These are phyloP conservation scores for Suhomyces yuchorum DNA, from an alignment of 1,139 yeast genomes.

Conservation along the genomic window DNA sequence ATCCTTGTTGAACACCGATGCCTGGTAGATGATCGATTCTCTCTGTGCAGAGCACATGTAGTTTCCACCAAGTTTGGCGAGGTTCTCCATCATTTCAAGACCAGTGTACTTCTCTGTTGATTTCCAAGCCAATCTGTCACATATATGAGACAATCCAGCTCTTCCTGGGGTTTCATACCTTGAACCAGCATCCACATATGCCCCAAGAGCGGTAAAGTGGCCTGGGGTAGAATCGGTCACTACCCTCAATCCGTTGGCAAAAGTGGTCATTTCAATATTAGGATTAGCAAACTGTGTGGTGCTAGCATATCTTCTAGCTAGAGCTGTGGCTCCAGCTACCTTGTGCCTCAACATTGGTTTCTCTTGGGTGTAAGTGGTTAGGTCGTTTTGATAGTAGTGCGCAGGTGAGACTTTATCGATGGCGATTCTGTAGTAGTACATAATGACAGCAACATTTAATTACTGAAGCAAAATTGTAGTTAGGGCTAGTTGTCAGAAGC, in stretches of 20 bases:
- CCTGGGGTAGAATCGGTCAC: slow-evolving; percentile 89
- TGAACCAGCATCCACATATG: slow-evolving; percentile 89
- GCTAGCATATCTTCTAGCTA: slow-evolving; percentile 5
- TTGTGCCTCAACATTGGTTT: slow-evolving; percentile 1
- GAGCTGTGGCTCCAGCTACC: not conserved
- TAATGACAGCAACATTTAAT: not conserved
- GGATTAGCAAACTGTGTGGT: slow-evolving; percentile 23
- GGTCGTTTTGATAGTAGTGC: not conserved
- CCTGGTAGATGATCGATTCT: slow-evolving; percentile 90
- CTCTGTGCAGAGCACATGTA: slow-evolving; percentile 92
- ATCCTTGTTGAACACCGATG: slow-evolving; percentile 87
- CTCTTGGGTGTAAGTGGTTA: not conserved
- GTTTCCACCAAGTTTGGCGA: slow-evolving; percentile 88
- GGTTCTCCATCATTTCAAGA: slow-evolving; percentile 68
- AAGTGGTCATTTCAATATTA: slow-evolving; percentile 50
- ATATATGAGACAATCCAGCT: slow-evolving; percentile 77
- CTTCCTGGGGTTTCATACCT: slow-evolving; percentile 63
- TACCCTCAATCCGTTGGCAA: slow-evolving; percentile 77
- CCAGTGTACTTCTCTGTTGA: slow-evolving; percentile 68
- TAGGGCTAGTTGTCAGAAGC: not conserved
- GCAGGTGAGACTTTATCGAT: not conserved
- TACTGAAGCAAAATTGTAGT: not conserved
- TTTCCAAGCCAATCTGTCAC: slow-evolving; percentile 87
- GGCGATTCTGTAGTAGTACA: not conserved
- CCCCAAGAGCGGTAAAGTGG: slow-evolving; percentile 88